Evolutionary conservation across 2,329 filamentous ascomycete species (phyloP).

Genomic region (Phaeosphaeria sp.): DNA sequence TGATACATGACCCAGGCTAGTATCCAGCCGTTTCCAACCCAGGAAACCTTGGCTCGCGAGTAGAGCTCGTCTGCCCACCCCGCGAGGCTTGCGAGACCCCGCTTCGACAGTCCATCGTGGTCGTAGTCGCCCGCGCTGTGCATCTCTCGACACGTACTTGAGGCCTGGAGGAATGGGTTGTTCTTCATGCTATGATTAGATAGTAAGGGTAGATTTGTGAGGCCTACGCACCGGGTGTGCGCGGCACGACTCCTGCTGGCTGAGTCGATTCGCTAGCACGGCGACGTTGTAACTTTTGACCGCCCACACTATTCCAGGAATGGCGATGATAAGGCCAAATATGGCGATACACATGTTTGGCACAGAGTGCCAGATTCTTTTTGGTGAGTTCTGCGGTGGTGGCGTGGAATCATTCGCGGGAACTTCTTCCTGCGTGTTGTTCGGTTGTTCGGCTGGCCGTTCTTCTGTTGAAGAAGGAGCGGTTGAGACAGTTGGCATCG

Average conservation of each 20-base stretch:
- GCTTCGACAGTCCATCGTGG: neutral
- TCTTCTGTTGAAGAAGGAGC: too few species aligned
- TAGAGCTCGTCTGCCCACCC: too few species aligned
- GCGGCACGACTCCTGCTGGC: neutral
- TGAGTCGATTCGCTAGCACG: neutral
- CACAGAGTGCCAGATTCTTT: neutral
- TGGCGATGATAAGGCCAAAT: neutral
- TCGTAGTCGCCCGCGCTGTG: neutral
- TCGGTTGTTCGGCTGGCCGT: too few species aligned
- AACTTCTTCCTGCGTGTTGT: neutral
- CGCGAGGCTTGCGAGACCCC: neutral
- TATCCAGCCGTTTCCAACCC: too few species aligned
- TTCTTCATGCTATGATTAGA: neutral
- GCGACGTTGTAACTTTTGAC: neutral
- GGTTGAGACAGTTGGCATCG: too few species aligned
- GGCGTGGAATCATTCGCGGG: neutral
- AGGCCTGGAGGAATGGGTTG: neutral
- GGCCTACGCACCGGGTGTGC: neutral
- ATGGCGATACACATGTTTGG: neutral
- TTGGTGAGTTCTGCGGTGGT: neutral
- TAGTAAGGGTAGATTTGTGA: neutral
- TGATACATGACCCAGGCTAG: too few species aligned
- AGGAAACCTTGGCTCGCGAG: too few species aligned
- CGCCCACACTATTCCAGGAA: neutral
- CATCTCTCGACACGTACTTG: neutral